Evolutionary conservation across 768 basidiomycete species (phyloP).

Genomic region (Hericium rajendrae): DNA sequence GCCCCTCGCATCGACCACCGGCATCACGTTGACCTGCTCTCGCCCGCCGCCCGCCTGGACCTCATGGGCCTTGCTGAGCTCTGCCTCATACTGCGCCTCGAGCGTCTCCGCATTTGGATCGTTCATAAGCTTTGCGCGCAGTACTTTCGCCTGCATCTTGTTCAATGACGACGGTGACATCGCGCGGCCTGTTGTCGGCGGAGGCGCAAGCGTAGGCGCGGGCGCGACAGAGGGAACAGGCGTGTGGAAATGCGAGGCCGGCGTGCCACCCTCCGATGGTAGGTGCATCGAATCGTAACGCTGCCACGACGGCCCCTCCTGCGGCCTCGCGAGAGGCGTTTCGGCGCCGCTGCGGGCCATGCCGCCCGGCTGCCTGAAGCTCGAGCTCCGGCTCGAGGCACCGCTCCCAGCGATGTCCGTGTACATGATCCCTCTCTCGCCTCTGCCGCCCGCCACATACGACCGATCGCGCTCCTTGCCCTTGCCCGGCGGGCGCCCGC

Average conservation of each 20-base stretch:
- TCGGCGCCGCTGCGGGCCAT: conserved; percentile 41
- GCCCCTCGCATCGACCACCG: conserved; percentile 79
- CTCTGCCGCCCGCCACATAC: conserved; percentile 18
- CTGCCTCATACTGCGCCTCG: conserved; percentile 79
- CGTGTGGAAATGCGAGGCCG: conserved; percentile 55
- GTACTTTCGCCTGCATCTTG: conserved; percentile 84
- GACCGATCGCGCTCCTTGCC: conserved; percentile 21
- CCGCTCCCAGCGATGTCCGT: conserved; percentile 53
- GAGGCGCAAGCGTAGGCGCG: conserved; percentile 13
- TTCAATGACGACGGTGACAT: conserved; percentile 78
- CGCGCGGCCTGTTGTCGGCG: conserved; percentile 27
- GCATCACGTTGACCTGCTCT: conserved; percentile 73
- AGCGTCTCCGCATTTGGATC: conserved; percentile 67
- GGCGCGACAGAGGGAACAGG: conserved; percentile 90
- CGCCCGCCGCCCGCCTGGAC: conserved; percentile 27
- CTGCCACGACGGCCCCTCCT: conserved; percentile 28
- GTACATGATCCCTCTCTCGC: conserved; percentile 58
- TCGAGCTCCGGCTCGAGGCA: conserved; percentile 69
- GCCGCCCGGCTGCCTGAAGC: conserved; percentile 79
- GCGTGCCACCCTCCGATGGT: conserved; percentile 50
- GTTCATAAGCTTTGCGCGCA: conserved; percentile 83
- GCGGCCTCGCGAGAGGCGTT: conserved; percentile 43
- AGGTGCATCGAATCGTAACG: conserved; percentile 55
- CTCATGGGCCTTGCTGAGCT: conserved; percentile 33
- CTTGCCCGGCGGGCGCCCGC: conserved; percentile 26